Conservation (phyloP, 225 moss, liverwort and hornwort species). For the Takakia lepidozioides region DNA sequence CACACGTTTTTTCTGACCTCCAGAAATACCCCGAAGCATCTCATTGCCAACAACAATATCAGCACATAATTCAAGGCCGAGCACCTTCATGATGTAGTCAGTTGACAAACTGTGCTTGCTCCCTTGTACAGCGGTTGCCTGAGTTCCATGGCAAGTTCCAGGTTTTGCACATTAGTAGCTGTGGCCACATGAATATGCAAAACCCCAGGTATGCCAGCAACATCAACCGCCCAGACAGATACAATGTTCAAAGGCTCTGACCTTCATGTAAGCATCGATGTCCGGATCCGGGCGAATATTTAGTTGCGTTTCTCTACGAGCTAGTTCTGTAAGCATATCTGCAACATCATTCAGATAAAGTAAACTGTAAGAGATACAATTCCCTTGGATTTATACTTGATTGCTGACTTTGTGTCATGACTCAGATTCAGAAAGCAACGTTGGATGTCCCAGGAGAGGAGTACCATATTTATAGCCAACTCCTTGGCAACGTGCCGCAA, state of each 20-base stretch:
- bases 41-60: slow-evolving; percentile 86
- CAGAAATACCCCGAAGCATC: slow-evolving; percentile 88
- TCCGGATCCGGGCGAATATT: slow-evolving; percentile 68
- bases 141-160: too few species aligned
- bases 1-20: slow-evolving; percentile 89
- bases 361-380: too few species aligned
- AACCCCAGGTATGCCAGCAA: too few species aligned
- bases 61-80: slow-evolving; percentile 81
- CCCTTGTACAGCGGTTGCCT: slow-evolving; percentile 51
- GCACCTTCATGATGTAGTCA: slow-evolving; percentile 78
- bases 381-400: too few species aligned
- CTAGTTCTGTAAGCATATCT: slow-evolving; percentile 75
- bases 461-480: slow-evolving; percentile 69
- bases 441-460: too few species aligned
- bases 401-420: too few species aligned
- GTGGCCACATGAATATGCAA: too few species aligned
- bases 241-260: slow-evolving; percentile 11
- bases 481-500: slow-evolving; percentile 77
- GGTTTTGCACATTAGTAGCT: too few species aligned
- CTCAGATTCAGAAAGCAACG: too few species aligned
- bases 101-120: slow-evolving; percentile 55
- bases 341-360: too few species aligned
- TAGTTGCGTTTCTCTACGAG: slow-evolving; percentile 59
- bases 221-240: too few species aligned
- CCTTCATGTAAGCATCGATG: slow-evolving; percentile 94